These are phyloP conservation scores for Starmerella tilneyi DNA, from an alignment of 805 yeast species.

Conservation along the genomic window DNA sequence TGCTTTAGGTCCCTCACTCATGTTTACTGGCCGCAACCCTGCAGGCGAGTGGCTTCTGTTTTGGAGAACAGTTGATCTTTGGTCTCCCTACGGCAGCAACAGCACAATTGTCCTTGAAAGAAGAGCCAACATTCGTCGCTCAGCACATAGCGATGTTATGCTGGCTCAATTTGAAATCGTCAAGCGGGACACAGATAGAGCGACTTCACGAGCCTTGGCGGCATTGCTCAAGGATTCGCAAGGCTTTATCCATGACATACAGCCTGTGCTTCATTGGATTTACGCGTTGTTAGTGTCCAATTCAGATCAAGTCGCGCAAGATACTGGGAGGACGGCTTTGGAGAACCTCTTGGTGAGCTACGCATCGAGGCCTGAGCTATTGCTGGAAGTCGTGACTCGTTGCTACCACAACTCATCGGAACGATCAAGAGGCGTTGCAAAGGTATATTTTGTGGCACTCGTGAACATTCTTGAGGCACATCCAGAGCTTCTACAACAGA, in stretches of 20 bases:
- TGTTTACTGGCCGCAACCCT: constrained; percentile 21
- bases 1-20: constrained; percentile 24
- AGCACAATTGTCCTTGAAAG: constrained; percentile 53
- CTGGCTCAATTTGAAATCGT: constrained; percentile 53
- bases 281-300: constrained; percentile 51
- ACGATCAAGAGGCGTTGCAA: constrained; percentile 39
- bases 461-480: constrained; percentile 50
- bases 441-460: constrained; percentile 60
- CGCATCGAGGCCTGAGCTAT: constrained; percentile 41
- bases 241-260: constrained; percentile 34
- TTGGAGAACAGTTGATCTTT: constrained; percentile 72
- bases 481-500: constrained; percentile 30
- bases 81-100: constrained; percentile 86
- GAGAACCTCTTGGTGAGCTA: constrained; percentile 56
- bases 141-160: constrained; percentile 22
- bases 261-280: constrained; percentile 69
- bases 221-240: constrained; percentile 53
- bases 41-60: constrained; percentile 41
- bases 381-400: constrained; percentile 53
- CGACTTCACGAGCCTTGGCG: constrained; percentile 79
- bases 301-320: constrained; percentile 44
- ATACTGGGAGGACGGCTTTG: constrained; percentile 61
- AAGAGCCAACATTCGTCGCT: constrained; percentile 47
- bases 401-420: constrained; percentile 48
- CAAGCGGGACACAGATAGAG: constrained; percentile 52